Base-by-base conservation (phyloP, 257 asterid genomes). In the Solanum lycopersicoides region DNA sequence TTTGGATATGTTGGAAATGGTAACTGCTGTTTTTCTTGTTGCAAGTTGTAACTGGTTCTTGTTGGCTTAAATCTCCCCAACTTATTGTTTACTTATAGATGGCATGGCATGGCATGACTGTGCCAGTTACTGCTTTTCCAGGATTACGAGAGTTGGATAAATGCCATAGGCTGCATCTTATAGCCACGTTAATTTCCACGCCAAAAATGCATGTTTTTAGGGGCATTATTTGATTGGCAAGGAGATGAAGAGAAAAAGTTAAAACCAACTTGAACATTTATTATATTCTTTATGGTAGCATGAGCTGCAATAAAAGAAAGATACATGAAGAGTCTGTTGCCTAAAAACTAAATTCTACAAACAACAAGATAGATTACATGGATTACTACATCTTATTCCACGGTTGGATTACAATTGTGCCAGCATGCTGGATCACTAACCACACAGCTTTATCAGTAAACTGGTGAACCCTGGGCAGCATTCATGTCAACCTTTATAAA, bases 381-480 rank as follows among this genome's bases (percentile, higher is more conserved):
- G 92, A 92, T 91, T 90, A 93, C 95, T 93, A 93, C 95, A 83
- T 74, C 91, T 92, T 93, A 90, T 90, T 91, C 86, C 91, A 80
- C 88, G 82, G 91, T 75, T 87, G 89, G 85, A 76, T 84, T 76
- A 88, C 88, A 59, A 53, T 86, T 87, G 87, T 88, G 79, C 35
- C 60, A 77, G 87, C 90, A 83, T 86, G 76, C 32, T n/a, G 91
- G 86, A 89, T 53, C 39, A 84, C 68, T 63, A 1, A 65, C 82
- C 65, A 35, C 82, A 83, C 68, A 72, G 86, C 13, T 79, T 87
- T 74, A 85, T 72, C 89, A 69, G 87, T 56, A 37, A 65, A 86
- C 83, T 56, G 83, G 20, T 66, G 47, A 85, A 66, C 35, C 44
- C 37, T n/a, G 37, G 7, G 21, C 39, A 42, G 56, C 89, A 73